These are phyloP conservation scores for Xylaria sp. DNA, from an alignment of 2,329 filamentous ascomycete species.

Conservation along the genomic window DNA sequence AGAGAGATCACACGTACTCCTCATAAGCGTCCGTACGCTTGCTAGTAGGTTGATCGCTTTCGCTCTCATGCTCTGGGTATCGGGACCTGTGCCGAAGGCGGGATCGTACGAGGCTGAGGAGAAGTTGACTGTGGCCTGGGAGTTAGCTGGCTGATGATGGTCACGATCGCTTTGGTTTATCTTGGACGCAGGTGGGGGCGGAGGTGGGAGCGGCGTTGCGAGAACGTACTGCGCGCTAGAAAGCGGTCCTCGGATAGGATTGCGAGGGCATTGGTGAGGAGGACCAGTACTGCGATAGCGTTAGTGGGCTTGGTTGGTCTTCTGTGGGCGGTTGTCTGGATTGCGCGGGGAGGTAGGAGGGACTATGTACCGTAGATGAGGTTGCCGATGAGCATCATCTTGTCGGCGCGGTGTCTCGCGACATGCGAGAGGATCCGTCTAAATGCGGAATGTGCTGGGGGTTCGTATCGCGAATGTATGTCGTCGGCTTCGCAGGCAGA, in stretches of 20 bases:
- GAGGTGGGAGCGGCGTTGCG: neutral
- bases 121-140: slow-evolving; percentile 76
- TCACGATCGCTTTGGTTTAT: neutral
- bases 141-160: slow-evolving; percentile 26
- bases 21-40: slow-evolving; percentile 90
- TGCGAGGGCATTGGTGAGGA: slow-evolving; percentile 93
- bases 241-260: slow-evolving; percentile 96
- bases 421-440: slow-evolving; percentile 23
- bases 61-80: slow-evolving; percentile 79
- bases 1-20: slow-evolving; percentile 72
- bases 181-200: neutral
- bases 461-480: neutral
- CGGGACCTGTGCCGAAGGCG: slow-evolving; percentile 78
- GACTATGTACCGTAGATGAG: slow-evolving; percentile 74
- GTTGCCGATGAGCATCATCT: slow-evolving; percentile 77
- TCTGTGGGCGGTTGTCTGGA: slow-evolving; percentile 1
- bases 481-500: neutral
- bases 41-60: slow-evolving; percentile 91
- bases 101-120: slow-evolving; percentile 76
- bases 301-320: slow-evolving; percentile 35
- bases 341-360: neutral
- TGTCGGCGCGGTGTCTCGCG: slow-evolving; percentile 46
- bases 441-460: slow-evolving; percentile 10
- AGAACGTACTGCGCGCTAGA: slow-evolving; percentile 78
- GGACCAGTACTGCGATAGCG: slow-evolving; percentile 72